These are phyloP conservation scores for Tetradesmus obliquus DNA, from an alignment of 139 green algal genomes.

Conservation along the genomic window DNA sequence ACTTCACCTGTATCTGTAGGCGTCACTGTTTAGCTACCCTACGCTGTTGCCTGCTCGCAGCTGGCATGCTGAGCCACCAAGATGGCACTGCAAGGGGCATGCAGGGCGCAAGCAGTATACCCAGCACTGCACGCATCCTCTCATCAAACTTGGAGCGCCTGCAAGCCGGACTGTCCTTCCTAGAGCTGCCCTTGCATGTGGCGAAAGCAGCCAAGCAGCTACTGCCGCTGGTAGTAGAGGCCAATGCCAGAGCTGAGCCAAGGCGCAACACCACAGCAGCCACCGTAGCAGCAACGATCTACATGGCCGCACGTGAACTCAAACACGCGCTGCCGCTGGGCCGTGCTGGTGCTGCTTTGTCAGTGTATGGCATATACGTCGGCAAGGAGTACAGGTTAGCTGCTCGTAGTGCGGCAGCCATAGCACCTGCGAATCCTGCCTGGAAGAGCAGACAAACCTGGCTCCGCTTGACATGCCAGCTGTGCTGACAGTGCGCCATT, in stretches of 20 bases:
- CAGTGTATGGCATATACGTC: background rate
- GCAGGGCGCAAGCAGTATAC: background rate
- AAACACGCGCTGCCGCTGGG: constrained; percentile 17
- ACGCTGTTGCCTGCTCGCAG: background rate
- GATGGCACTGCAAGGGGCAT: background rate
- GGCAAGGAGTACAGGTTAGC: constrained; percentile 38
- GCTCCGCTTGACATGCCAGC: too few relatives aligned
- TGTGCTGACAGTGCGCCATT: too few relatives aligned
- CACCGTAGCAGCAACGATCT: constrained; percentile 24
- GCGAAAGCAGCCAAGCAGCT: constrained; percentile 8
- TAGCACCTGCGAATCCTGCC: background rate
- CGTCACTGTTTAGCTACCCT: background rate
- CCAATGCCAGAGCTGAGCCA: background rate
- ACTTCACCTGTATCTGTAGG: background rate
- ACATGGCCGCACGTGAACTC: constrained; percentile 28
- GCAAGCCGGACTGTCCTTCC: background rate
- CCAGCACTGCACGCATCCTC: background rate
- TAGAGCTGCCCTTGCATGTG: constrained; percentile 12
- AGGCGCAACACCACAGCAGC: background rate
- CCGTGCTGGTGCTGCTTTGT: background rate
- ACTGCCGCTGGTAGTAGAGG: constrained; percentile 5
- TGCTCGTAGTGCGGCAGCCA: background rate
- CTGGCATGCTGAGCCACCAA: background rate
- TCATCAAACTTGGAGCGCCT: background rate
- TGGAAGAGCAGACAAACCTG: too few relatives aligned